Evolutionary conservation across 352 stramenopile species (phyloP), one percentile per base, ranked within the genome.

Genomic region (Globisporangium solare): DNA sequence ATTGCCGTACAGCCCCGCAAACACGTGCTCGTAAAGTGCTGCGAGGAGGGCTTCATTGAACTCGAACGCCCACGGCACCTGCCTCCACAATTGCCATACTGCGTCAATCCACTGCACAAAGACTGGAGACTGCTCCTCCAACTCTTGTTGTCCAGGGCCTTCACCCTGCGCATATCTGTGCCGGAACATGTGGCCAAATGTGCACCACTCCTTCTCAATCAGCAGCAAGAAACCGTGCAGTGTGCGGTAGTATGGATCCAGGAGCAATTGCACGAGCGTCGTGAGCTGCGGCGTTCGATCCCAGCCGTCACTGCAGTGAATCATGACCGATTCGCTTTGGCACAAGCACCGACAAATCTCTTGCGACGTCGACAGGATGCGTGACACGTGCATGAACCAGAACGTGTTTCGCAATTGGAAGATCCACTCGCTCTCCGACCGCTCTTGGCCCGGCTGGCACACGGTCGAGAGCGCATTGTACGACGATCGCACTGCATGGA

Each of bases 261-360:
- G 58, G 6, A 99, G 68, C 3, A 99, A 65, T 74, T 99, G 92
- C 15, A 98, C 89, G 43, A 99, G 83, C 7, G 74, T 87, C 3
- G 86, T 92, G 22, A 99, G 89, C 78, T 99, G 96, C 6, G 95
- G 90, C 6, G 97, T 99, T 15, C 97, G 86, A 76, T 99, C 97
- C 97, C 97, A 99, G 11, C 97, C 97, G 63, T 99, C 96, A 63
- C 89, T 98, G 68, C 97, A 99, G 70, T 99, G 97, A 47, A 99
- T 83, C 68, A 99, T 91, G 8, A 99, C 91, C 1, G 97, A 97
- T 32, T 97, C 83, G 27, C 89, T 80, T 61, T 98, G 90, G 51
- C 90, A 92, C 27, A 99, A 72, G 67, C 91, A 95, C 47, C 94
- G 92, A 31, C 97, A 98, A 12, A 98, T 95, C 37, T 93, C 82